phyloP scores from a whole-genome alignment of 192 early-diverging fungal genomes.

The Rhizoclosmatium sp. region DNA sequence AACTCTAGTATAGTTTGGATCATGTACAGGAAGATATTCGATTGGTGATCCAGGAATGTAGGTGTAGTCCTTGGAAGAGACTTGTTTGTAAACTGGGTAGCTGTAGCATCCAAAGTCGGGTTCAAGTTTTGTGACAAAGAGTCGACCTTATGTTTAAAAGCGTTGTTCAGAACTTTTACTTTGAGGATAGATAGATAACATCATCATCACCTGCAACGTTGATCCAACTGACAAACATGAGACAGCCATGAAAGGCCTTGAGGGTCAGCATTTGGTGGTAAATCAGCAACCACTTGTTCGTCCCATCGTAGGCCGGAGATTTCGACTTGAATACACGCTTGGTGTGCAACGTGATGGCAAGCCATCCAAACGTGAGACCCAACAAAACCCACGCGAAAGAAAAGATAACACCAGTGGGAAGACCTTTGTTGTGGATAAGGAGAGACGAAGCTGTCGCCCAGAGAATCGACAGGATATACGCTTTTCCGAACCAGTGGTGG shows the following conservation, averaged over 20 bases:
- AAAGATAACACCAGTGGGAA: conserved; percentile 46
- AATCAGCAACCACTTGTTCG: conserved; percentile 5
- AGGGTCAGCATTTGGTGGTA: conserved; percentile 34
- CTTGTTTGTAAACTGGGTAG: conserved; percentile 46
- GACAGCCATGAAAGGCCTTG: conserved; percentile 51
- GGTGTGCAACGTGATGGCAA: conserved; percentile 47
- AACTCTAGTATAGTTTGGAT: conserved; percentile 41
- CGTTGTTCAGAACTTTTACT: background rate
- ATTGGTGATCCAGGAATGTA: conserved; percentile 1
- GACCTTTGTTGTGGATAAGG: conserved; percentile 51
- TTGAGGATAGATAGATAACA: background rate
- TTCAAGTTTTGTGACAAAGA: conserved; percentile 45
- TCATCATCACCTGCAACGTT: conserved; percentile 35
- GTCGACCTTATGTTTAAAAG: conserved; percentile 24
- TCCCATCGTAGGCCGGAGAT: background rate
- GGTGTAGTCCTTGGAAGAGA: conserved; percentile 39
- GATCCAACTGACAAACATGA: conserved; percentile 52
- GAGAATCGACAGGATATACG: conserved; percentile 52
- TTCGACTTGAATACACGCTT: conserved; percentile 23
- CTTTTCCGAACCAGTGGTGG: conserved; percentile 45
- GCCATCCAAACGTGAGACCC: conserved; percentile 48
- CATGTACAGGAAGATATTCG: conserved; percentile 23
- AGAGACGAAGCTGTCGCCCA: conserved; percentile 43
- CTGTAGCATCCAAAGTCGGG: conserved; percentile 49
- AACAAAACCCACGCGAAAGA: conserved; percentile 46